A percentile compares a stretch with the other conserved stretches of the same genome.
These are phyloP conservation scores for Chimonanthus salicifolius DNA, from an alignment of 164 flowering plant genomes.

Conservation along the genomic window DNA sequence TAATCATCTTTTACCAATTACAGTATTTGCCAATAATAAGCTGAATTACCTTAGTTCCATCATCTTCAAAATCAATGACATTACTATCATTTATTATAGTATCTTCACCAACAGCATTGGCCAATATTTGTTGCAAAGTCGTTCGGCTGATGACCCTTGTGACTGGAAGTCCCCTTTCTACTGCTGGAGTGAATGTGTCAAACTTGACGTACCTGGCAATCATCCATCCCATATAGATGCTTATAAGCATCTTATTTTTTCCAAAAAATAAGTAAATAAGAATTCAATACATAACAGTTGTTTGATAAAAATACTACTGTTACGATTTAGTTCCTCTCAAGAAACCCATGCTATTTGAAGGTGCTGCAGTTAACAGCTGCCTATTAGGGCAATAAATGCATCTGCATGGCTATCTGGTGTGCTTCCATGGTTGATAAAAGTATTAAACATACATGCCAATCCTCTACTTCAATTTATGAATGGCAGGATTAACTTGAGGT, in stretches of 20 bases:
- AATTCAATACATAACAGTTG: not conserved
- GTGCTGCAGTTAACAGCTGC: not conserved
- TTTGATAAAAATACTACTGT: not conserved
- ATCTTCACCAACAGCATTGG: slow-evolving; percentile 79
- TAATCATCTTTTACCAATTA: not conserved
- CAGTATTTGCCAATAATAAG: not conserved
- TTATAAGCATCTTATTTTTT: not conserved
- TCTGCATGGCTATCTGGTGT: not conserved
- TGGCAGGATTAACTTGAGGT: not conserved
- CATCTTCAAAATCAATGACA: slow-evolving; percentile 72
- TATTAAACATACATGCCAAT: not conserved
- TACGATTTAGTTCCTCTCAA: not conserved
- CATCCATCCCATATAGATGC: slow-evolving; percentile 4
- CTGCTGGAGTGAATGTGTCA: slow-evolving; percentile 99
- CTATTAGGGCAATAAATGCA: not conserved
- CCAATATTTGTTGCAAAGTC: slow-evolving; percentile 82
- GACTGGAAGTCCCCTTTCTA: slow-evolving; percentile 86
- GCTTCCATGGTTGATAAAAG: too few species aligned
- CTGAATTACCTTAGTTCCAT: slow-evolving; percentile 63
- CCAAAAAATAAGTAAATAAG: not conserved
- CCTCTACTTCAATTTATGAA: not conserved
- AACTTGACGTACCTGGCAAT: slow-evolving; percentile 81
- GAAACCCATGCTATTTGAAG: not conserved
- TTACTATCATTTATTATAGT: slow-evolving; percentile 67
- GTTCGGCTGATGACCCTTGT: slow-evolving; percentile 88